Evolutionary conservation across 2,329 filamentous ascomycete species (phyloP), one percentile per base, ranked within the genome.

Genomic region (Penicillium hordei): DNA sequence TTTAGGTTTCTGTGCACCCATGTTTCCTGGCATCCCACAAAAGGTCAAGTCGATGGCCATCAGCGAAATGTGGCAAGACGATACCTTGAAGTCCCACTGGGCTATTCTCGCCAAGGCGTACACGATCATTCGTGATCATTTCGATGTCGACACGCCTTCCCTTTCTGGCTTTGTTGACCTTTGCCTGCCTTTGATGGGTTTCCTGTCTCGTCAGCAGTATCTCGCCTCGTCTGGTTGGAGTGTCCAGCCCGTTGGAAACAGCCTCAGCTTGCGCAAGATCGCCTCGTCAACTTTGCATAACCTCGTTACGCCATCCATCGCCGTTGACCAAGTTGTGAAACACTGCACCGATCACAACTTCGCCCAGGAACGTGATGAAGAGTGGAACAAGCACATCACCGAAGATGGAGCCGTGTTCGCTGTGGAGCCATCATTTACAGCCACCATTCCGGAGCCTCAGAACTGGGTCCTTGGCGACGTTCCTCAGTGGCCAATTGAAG

Each of bases 91-190:
- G 64, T 74, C 76, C 58, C 78, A 82, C 62, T 84, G 82, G 81
- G 75, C 75, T 48, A 71, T 85, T 58, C 69, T 84, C 57, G 79
- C 81, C 48, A 83, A 82, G 65, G 80, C 82, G 19, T 85, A 83
- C 75, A 84, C 82, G 33, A 76, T 78, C 59, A 74, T 83, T 48
- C 78, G 82, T 48, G 82, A 84, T 63, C 72, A 78, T 44, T 79
- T 50, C 48, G 1, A 38, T 50, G 23, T 48, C 31, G n/a, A 23
- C 31, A 33, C 21, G 1, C 45, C 45, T 6, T 48, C 29, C 0
- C 31, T 48, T 4, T 7, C 31, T 17, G 7, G 1, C 2, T 48
- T 48, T n/a, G 31, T 48, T 36, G 29, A 34, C 1, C 19, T 33
- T 13, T 48, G 45, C 19, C 29, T 48, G 45, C 45, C 45, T 15